Conservation (phyloP, 1,284 basidiomycete species). For the Puccinia polysora region DNA sequence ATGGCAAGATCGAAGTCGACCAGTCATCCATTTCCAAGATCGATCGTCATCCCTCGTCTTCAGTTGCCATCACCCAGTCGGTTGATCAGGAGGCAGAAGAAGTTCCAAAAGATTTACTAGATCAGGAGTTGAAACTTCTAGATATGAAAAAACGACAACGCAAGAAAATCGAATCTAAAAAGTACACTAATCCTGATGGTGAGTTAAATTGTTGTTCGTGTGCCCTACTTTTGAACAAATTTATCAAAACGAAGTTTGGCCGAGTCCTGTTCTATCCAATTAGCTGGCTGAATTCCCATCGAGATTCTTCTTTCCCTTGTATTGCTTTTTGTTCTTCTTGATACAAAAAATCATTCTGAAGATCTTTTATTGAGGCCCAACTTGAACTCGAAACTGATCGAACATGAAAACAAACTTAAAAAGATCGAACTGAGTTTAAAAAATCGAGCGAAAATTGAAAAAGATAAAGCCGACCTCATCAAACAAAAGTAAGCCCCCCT, state of each 20-base stretch:
- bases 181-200: slow-evolving; percentile 18
- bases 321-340: background rate
- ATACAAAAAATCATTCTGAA: too few species aligned
- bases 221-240: background rate
- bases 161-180: slow-evolving; percentile 39
- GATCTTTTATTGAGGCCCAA: slow-evolving; percentile 35
- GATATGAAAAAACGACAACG: slow-evolving; percentile 31
- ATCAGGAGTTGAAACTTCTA: slow-evolving; percentile 35
- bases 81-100: background rate
- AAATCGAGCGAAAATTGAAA: slow-evolving; percentile 13
- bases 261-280: background rate
- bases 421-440: slow-evolving; percentile 17
- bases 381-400: slow-evolving; percentile 26
- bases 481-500: slow-evolving; percentile 30
- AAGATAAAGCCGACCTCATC: slow-evolving; percentile 38
- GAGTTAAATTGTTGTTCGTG: background rate
- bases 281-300: background rate
- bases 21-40: too few species aligned
- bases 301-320: background rate
- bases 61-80: too few species aligned
- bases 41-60: background rate
- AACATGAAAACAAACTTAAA: slow-evolving; percentile 32
- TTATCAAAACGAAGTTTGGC: background rate
- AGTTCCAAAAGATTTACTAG: background rate
- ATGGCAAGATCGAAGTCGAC: slow-evolving; percentile 30